These are phyloP conservation scores for Populus nigra DNA, from an alignment of 345 rosid species.

Conservation along the genomic window DNA sequence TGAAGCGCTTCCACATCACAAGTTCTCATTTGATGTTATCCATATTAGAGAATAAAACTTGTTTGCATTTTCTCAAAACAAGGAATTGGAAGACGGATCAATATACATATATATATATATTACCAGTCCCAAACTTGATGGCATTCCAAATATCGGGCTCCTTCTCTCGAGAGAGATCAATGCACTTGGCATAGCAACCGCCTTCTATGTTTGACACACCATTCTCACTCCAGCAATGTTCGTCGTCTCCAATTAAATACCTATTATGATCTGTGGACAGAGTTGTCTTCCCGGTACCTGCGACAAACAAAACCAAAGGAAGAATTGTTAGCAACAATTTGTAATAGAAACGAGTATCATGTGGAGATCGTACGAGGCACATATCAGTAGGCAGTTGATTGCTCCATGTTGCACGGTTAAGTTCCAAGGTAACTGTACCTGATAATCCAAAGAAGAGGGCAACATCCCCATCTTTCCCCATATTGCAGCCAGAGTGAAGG, in stretches of 20 bases:
- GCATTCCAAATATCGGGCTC: slow-evolving; percentile 98
- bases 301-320: neutral
- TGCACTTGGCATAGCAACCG: slow-evolving; percentile 97
- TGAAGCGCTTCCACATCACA: neutral
- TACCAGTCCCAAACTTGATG: slow-evolving; percentile 94
- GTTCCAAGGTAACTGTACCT: slow-evolving; percentile 54
- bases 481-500: slow-evolving; percentile 95
- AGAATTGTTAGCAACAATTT: slow-evolving; percentile 2
- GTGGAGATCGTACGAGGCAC: slow-evolving; percentile 19
- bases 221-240: slow-evolving; percentile 89
- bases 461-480: slow-evolving; percentile 97
- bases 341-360: neutral
- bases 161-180: slow-evolving; percentile 87
- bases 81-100: neutral
- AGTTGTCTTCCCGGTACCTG: slow-evolving; percentile 95
- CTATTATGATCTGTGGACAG: slow-evolving; percentile 95
- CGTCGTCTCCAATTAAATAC: slow-evolving; percentile 89
- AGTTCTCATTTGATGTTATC: neutral
- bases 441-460: slow-evolving; percentile 99
- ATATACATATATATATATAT: neutral
- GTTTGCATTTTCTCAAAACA: neutral
- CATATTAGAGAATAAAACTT: neutral
- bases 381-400: slow-evolving; percentile 18
- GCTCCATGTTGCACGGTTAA: slow-evolving; percentile 16
- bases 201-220: slow-evolving; percentile 98